Evolutionary conservation across 176 grass and related monocot genomes (phyloP), one percentile per base, ranked within the genome.

Genomic region (Musa schizocarpa): DNA sequence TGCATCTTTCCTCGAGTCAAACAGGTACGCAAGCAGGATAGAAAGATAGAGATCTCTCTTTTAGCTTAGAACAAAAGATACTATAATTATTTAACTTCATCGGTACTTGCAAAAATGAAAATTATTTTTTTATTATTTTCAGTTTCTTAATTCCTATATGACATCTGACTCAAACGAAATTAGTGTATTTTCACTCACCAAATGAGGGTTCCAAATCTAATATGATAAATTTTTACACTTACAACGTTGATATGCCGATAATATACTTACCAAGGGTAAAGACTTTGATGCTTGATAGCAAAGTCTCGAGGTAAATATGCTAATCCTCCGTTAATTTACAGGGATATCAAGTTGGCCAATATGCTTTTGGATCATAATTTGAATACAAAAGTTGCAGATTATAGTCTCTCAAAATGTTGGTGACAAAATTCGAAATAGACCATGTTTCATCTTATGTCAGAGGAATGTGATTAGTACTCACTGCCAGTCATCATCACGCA

Each of bases 31-130:
- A 94, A 54, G 83, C 84, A 19, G 3, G 29, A 34, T 34, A 29
- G 10, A 99, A 68, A 29, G 95, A 94, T 83, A 88, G 88, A 34
- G 86, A 88, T 63, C 90, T 99, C 79, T 99, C 95, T 72, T 85
- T 91, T 76, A 98, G 95, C 65, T 86, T 99, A 51, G 95, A 99
- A 78, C 86, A 94, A 61, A 88, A 99, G 80, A 90, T 94, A 79
- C 12, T 9, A 29, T n/a, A 29, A 43, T 0, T 9, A 13, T 53
- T 54, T 2, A 23, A 22, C 13, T 54, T 29, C 29, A 29, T 29
- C 0, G 29, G 4, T 29, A 43, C 34, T 43, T 43, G 34, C 34
- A 43, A 43, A 43, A 43, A 43, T 43, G 34, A 43, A 43, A 43
- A 43, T 43, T 43, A 43, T 43, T 43, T 43, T 43, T 43, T 43